These are phyloP conservation scores for Aspergillus bridgeri DNA, from an alignment of 495 filamentous ascomycete genomes.

Conservation along the genomic window DNA sequence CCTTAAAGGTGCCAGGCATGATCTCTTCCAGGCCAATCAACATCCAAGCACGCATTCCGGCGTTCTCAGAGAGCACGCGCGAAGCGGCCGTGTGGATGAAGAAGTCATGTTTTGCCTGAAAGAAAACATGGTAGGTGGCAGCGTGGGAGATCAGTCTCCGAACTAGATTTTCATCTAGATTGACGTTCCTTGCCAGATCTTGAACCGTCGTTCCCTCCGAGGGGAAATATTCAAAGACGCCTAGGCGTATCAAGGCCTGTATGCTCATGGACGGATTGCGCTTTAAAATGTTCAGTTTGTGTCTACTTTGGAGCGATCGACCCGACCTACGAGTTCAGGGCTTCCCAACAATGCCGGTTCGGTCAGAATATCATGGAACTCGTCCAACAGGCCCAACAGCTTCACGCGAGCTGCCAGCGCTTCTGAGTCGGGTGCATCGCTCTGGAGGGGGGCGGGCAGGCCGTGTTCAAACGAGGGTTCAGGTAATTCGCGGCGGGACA, in stretches of 20 bases:
- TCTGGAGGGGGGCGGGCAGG: too few relatives aligned
- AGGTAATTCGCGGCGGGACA: too few relatives aligned
- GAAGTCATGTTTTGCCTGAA: constrained; percentile 9
- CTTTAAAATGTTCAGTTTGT: neutral
- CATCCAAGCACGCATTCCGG: constrained; percentile 45
- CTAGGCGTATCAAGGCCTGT: neutral
- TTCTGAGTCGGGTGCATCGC: too few relatives aligned
- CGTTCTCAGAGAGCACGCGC: constrained; percentile 39
- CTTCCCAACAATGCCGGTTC: too few relatives aligned
- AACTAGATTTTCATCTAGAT: neutral
- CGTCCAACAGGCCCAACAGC: too few relatives aligned
- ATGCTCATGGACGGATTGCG: neutral
- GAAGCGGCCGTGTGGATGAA: constrained; percentile 26
- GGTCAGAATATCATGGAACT: too few relatives aligned
- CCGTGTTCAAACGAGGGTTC: too few relatives aligned
- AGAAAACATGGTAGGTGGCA: constrained; percentile 17
- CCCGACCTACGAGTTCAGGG: too few relatives aligned
- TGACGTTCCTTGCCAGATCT: neutral
- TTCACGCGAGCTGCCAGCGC: too few relatives aligned
- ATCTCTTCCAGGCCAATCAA: constrained; percentile 46
- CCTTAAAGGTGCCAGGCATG: constrained; percentile 5
- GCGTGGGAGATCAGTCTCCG: constrained; percentile 21
- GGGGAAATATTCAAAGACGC: neutral
- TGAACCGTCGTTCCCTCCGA: neutral
- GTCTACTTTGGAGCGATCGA: too few relatives aligned